These are phyloP conservation scores for Phaeosphaeriaceae sp. DNA, from an alignment of 2,329 filamentous ascomycete genomes.

Conservation along the genomic window DNA sequence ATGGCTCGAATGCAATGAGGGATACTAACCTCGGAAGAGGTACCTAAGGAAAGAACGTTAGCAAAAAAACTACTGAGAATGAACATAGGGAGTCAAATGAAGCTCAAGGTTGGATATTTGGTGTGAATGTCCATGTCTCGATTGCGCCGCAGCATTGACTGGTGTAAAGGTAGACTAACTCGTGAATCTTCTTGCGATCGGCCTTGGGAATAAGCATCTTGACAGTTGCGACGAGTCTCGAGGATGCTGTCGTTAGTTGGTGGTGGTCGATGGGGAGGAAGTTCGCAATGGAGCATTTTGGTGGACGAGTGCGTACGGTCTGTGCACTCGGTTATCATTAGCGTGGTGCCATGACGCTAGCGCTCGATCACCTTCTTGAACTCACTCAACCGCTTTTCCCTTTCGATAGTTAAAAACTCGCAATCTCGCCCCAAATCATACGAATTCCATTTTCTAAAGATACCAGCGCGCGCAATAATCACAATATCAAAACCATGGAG, in stretches of 20 bases:
- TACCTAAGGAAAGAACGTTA: constrained; percentile 39
- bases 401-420: not conserved
- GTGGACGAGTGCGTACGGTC: constrained; percentile 12
- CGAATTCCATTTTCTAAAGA: not conserved
- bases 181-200: constrained; percentile 99
- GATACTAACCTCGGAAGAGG: constrained; percentile 53
- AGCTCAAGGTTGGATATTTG: constrained; percentile 38
- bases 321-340: not conserved
- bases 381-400: not conserved
- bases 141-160: constrained; percentile 25
- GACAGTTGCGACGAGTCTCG: constrained; percentile 44
- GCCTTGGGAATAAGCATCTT: constrained; percentile 96
- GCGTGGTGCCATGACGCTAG: not conserved
- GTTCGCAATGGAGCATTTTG: constrained; percentile 21
- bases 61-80: constrained; percentile 21
- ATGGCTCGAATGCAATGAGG: constrained; percentile 38
- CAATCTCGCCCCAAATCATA: not conserved
- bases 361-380: not conserved
- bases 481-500: constrained; percentile 26
- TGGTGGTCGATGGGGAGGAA: constrained; percentile 26
- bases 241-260: constrained; percentile 27
- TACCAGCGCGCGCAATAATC: not conserved
- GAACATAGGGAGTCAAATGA: constrained; percentile 11
- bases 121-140: constrained; percentile 35
- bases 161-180: constrained; percentile 73